Percentiles rank a stretch among this genome's conserved stretches.
Conservation (phyloP, 208 protist genomes). For the Leishmania tropica region DNA sequence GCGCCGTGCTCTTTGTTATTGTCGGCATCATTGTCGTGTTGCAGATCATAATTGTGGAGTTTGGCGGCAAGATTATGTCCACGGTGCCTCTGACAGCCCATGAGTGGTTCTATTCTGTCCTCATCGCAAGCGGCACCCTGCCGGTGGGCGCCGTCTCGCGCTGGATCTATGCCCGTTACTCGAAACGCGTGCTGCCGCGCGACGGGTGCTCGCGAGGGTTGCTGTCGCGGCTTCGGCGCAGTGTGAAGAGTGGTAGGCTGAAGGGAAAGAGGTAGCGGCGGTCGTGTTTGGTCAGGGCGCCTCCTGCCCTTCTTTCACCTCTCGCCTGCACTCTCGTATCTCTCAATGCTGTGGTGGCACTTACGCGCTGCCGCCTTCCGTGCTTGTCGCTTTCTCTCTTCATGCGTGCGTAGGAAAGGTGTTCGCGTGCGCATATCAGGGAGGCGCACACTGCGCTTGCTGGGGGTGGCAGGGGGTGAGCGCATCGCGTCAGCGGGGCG, state of each 20-base stretch:
- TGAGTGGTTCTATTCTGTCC: constrained; percentile 70
- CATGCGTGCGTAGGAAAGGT: not conserved
- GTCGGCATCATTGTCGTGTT: constrained; percentile 59
- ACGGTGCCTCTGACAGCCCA: constrained; percentile 68
- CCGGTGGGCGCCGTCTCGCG: constrained; percentile 45
- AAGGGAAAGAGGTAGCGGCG: constrained; percentile 11
- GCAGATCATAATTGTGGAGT: constrained; percentile 80
- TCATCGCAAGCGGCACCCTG: constrained; percentile 51
- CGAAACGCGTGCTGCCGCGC: constrained; percentile 9
- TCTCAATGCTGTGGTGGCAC: not conserved
- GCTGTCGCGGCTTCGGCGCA: constrained; percentile 10
- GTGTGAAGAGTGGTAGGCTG: not conserved
- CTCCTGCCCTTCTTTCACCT: not conserved
- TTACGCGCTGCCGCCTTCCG: not conserved
- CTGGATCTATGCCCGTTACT: constrained; percentile 31
- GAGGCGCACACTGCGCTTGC: not conserved
- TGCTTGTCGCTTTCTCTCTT: not conserved
- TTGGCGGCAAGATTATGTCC: constrained; percentile 78
- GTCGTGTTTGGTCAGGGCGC: not conserved
- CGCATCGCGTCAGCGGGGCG: not conserved
- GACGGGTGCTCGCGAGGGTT: constrained; percentile 23
- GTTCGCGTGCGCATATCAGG: not conserved
- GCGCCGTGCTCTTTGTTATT: constrained; percentile 62
- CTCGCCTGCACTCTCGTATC: not conserved
- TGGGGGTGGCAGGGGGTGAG: not conserved